Conservation (phyloP, 2,329 filamentous ascomycete genomes). For the Paraconiothyrium brasiliense region DNA sequence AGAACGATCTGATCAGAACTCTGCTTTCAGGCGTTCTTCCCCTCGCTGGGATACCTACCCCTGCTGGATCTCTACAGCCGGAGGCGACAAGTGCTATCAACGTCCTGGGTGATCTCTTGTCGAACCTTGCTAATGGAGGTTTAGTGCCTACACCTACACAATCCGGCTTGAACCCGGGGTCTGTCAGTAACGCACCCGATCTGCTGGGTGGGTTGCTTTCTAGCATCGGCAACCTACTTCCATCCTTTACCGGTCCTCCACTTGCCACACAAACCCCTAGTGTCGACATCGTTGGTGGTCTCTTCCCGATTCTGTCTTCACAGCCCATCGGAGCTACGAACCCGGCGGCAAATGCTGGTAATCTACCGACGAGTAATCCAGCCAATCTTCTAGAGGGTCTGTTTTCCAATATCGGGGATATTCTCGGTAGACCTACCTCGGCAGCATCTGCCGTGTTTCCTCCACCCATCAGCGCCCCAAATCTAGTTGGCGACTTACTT, state of each 20-base stretch:
- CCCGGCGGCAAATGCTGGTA: background rate
- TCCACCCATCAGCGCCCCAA: background rate
- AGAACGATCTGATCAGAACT: background rate
- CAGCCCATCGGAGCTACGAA: background rate
- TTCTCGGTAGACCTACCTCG: background rate
- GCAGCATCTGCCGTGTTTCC: background rate
- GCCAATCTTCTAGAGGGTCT: background rate
- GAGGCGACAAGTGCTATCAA: background rate
- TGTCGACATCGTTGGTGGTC: background rate
- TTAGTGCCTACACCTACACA: background rate
- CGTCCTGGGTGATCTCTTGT: background rate
- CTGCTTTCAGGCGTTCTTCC: background rate
- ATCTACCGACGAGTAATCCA: background rate
- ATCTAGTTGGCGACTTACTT: constrained; percentile 2
- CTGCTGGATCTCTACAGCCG: background rate
- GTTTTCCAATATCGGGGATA: background rate
- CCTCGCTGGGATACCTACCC: background rate
- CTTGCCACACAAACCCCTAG: background rate
- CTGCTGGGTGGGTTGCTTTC: constrained; percentile 2
- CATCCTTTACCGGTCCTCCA: background rate
- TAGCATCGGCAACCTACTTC: background rate
- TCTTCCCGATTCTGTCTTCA: background rate
- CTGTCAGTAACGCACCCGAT: background rate
- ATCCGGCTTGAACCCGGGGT: background rate
- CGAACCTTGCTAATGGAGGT: background rate